Evolutionary conservation across 257 asterid genomes (phyloP).

Genomic region (Nemophila menziesii): DNA sequence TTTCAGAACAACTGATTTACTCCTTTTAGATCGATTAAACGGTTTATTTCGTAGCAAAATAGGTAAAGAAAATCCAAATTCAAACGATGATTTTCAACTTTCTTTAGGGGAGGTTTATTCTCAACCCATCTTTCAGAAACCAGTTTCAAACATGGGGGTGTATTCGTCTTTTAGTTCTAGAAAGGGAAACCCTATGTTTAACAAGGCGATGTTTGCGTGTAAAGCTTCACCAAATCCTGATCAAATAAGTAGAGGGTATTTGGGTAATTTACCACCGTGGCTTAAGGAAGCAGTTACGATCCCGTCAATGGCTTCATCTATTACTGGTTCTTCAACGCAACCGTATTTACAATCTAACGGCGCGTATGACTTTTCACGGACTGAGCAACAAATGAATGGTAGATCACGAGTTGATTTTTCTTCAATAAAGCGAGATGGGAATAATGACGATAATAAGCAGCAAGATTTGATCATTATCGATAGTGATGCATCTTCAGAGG

Average conservation of each 20-base stretch:
- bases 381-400: slow-evolving; percentile 10
- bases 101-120: slow-evolving; percentile 27
- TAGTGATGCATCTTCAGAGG: slow-evolving; percentile 71
- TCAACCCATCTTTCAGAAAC: slow-evolving; percentile 9
- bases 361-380: slow-evolving; percentile 2
- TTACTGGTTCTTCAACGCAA: slow-evolving; percentile 4
- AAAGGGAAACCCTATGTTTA: slow-evolving; percentile 9
- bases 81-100: slow-evolving; percentile 14
- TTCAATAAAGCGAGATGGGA: slow-evolving; percentile 1
- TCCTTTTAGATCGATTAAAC: slow-evolving; percentile 3
- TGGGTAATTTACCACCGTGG: slow-evolving; percentile 49
- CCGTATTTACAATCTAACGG: slow-evolving; percentile 13
- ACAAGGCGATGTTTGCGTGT: slow-evolving; percentile 3
- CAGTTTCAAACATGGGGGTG: slow-evolving; percentile 13
- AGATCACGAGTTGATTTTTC: slow-evolving; percentile 8
- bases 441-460: slow-evolving; percentile 14
- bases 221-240: slow-evolving; percentile 19
- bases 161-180: slow-evolving; percentile 8
- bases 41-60: slow-evolving; percentile 7
- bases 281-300: slow-evolving; percentile 34
- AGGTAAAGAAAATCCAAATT: slow-evolving; percentile 7
- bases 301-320: slow-evolving; percentile 19
- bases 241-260: slow-evolving; percentile 3
- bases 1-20: slow-evolving; percentile 11
- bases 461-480: slow-evolving; percentile 34